These are phyloP conservation scores for Epichloe festucae DNA, from an alignment of 2,329 filamentous ascomycete genomes.

Conservation along the genomic window DNA sequence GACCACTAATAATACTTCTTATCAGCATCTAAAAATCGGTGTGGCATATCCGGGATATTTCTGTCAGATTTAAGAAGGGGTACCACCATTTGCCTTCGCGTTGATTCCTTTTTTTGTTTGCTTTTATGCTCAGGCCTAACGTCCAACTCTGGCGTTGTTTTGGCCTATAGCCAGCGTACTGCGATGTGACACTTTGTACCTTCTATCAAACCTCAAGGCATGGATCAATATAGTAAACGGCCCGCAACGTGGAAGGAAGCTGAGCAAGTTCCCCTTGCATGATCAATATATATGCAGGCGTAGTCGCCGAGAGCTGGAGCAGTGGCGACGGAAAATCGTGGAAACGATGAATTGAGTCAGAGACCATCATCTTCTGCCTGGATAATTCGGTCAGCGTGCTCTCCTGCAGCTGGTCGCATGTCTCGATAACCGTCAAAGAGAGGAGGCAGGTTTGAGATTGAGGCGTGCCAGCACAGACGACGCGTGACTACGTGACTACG, in stretches of 20 bases:
- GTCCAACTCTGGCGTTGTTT: no score
- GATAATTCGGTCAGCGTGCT: not conserved
- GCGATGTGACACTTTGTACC: no score
- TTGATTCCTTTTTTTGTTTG: not conserved
- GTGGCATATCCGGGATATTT: not conserved
- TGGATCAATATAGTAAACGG: no score
- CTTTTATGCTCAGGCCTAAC: not conserved
- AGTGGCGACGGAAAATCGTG: not conserved
- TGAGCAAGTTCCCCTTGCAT: not conserved
- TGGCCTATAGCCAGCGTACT: no score
- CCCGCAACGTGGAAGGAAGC: not conserved
- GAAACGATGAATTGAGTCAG: not conserved
- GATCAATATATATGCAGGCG: no score
- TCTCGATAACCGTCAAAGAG: no score
- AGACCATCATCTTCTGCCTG: not conserved
- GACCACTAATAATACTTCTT: no score
- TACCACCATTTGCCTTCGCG: not conserved
- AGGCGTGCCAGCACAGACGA: no score
- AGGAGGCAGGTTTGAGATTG: no score
- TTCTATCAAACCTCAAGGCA: no score
- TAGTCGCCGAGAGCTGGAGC: not conserved
- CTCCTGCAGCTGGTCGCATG: not conserved
- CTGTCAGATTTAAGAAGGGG: no score
- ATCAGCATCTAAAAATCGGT: not conserved
- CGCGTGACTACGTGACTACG: no score